Evolutionary conservation across 2,329 filamentous ascomycete genomes (phyloP), one percentile per base, ranked within the genome.

Genomic region (Nemania diffusa): DNA sequence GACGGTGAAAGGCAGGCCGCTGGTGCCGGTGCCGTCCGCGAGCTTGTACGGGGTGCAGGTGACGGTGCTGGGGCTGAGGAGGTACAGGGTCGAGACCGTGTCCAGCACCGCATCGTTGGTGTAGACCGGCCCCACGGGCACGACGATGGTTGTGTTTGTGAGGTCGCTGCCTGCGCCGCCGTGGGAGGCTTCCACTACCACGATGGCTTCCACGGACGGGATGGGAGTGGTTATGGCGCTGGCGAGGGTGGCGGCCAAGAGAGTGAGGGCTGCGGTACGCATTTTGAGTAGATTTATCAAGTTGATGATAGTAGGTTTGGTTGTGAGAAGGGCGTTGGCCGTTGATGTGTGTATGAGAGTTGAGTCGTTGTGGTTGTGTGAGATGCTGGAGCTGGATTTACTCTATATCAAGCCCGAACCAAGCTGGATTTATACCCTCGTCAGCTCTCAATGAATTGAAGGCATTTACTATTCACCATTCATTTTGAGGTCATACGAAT

Each of bases 21-120:
- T 51, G 9, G 7, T 40, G 34, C 69, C 71, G 29, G 64, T 69
- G 26, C 71, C 73, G 40, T 69, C 55, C 1, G 27, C 15, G 22
- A 26, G 22, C 46, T 69, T 57, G 72, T 69, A 75, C 15, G 73
- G 70, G 27, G 64, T 69, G 71, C 74, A 75, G 17, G 42, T 65
- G 27, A 69, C 63, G 15, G 46, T 53, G n/a, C 69, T 52, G 2
- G 71, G 44, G 17, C 66, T 62, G 24, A 62, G 53, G 13, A 75
- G 69, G 69, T 75, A 75, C 20, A 75, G 69, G 2, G 67, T 72
- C 4, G 74, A 75, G 4, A 75, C 74, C 5, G 57, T 60, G 27
- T 61, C 56, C 20, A 75, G 42, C 22, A 32, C 63, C 0, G 37
- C 17, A 2, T 48, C 5, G 56, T 71, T 58, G 20, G 52, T 61